These are phyloP conservation scores for Zelopaecilomyces penicillatus DNA, from an alignment of 2,329 filamentous ascomycete genomes.

Conservation along the genomic window DNA sequence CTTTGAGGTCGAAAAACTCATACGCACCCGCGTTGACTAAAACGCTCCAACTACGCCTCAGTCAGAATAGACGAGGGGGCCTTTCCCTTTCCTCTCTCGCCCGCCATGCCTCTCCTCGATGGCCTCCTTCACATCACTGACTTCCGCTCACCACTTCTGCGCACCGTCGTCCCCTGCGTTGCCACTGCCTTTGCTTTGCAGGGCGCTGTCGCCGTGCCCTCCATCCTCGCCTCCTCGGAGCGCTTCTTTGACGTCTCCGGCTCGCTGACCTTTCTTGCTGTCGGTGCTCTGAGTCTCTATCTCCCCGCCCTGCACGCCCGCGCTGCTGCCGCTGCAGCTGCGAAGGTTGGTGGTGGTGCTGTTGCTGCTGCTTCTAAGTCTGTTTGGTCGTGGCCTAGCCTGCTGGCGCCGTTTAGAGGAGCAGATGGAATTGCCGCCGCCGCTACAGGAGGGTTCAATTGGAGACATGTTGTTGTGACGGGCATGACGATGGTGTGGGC, in stretches of 20 bases:
- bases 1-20: too few species aligned
- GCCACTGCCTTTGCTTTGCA: conserved; percentile 57
- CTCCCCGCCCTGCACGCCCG: conserved; percentile 50
- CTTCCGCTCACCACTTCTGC: conserved; percentile 53
- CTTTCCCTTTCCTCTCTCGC: neutral
- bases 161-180: conserved; percentile 53
- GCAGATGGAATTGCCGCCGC: conserved; percentile 23
- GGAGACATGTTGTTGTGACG: conserved; percentile 42
- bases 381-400: conserved; percentile 28
- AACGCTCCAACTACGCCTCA: too few species aligned
- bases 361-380: neutral
- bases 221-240: conserved; percentile 51
- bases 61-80: too few species aligned
- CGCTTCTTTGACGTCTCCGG: conserved; percentile 62
- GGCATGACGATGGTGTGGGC: conserved; percentile 47
- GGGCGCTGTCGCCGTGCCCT: conserved; percentile 52
- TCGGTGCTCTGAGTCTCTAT: conserved; percentile 53
- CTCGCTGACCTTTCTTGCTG: conserved; percentile 57
- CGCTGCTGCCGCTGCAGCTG: conserved; percentile 24
- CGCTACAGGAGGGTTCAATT: conserved; percentile 37
- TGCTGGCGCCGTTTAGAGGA: conserved; percentile 35
- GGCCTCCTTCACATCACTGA: conserved; percentile 51
- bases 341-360: conserved; percentile 10
- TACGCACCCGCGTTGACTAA: neutral
- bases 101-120: conserved; percentile 28